Percentiles rank a stretch among this genome's conserved stretches.
phyloP scores from a whole-genome alignment of 768 basidiomycete genomes.

The Ramaria rubella region DNA sequence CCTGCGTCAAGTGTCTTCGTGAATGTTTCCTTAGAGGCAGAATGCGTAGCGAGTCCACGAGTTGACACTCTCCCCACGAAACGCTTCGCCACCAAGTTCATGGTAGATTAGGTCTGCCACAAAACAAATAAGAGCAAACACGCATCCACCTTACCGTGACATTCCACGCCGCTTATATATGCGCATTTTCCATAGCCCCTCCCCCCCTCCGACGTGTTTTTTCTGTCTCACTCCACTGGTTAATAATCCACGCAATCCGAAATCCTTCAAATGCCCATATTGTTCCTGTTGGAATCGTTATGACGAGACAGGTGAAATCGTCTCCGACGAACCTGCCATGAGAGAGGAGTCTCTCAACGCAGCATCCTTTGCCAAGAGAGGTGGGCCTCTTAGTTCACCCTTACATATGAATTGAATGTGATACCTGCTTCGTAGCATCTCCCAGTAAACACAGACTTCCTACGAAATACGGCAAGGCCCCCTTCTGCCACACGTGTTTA shows the following conservation, averaged over 20 bases:
- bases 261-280: conserved; percentile 56
- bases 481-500: conserved; percentile 83
- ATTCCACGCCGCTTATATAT: not conserved
- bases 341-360: conserved; percentile 69
- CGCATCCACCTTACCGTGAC: not conserved
- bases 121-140: not conserved
- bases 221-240: conserved; percentile 55
- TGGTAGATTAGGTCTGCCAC: not conserved
- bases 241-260: conserved; percentile 37
- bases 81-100: not conserved
- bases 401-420: not conserved
- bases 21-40: conserved; percentile 37
- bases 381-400: conserved; percentile 33
- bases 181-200: conserved; percentile 7
- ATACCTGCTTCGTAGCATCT: conserved; percentile 40
- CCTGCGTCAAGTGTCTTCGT: conserved; percentile 51
- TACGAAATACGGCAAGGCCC: conserved; percentile 42
- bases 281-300: conserved; percentile 75
- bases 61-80: not conserved
- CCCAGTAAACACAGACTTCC: conserved; percentile 65
- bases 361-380: conserved; percentile 63
- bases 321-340: conserved; percentile 82
- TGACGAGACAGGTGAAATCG: conserved; percentile 64
- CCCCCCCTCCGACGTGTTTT: conserved; percentile 45
- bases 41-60: conserved; percentile 8